Percentiles rank a stretch among this genome's conserved stretches.
Conservation (phyloP, 192 early-diverging fungal species). For the Diversispora epigaea region DNA sequence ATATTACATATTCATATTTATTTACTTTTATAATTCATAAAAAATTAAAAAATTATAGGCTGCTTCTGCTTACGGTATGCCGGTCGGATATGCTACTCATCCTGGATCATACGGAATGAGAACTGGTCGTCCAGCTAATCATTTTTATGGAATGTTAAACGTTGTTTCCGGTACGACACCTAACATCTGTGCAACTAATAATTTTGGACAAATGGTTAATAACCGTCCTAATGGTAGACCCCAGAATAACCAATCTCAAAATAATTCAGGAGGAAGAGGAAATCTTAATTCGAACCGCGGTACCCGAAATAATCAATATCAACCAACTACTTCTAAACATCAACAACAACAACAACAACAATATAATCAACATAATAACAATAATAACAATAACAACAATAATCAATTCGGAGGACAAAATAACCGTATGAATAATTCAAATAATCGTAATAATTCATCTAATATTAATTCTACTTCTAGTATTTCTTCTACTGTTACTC, state of each 20-base stretch:
- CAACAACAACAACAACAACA: constrained; percentile 45
- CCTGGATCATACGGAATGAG: constrained; percentile 13
- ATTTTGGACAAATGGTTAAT: not conserved
- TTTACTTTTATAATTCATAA: not conserved
- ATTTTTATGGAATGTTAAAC: constrained; percentile 10
- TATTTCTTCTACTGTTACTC: too few relatives aligned
- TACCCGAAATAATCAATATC: constrained; percentile 11
- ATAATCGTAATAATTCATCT: too few relatives aligned
- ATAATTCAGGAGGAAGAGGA: not conserved
- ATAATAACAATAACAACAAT: too few relatives aligned
- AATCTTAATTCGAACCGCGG: constrained; percentile 12
- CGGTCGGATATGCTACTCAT: constrained; percentile 35
- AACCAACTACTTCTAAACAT: constrained; percentile 17
- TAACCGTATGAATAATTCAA: constrained; percentile 45
- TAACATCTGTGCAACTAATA: not conserved
- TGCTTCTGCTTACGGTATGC: constrained; percentile 26
- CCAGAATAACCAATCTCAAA: not conserved
- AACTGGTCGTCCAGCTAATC: not conserved
- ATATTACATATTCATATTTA: too few relatives aligned
- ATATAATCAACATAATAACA: constrained; percentile 35
- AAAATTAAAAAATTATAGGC: not conserved
- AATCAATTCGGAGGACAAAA: constrained; percentile 31
- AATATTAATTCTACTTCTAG: too few relatives aligned
- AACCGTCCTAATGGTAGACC: constrained; percentile 14
- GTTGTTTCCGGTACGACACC: constrained; percentile 1